A percentile compares a stretch with the other conserved stretches of the same genome.
Conservation (phyloP, 1,284 basidiomycete genomes). For the Pseudozyma hubeiensis region DNA sequence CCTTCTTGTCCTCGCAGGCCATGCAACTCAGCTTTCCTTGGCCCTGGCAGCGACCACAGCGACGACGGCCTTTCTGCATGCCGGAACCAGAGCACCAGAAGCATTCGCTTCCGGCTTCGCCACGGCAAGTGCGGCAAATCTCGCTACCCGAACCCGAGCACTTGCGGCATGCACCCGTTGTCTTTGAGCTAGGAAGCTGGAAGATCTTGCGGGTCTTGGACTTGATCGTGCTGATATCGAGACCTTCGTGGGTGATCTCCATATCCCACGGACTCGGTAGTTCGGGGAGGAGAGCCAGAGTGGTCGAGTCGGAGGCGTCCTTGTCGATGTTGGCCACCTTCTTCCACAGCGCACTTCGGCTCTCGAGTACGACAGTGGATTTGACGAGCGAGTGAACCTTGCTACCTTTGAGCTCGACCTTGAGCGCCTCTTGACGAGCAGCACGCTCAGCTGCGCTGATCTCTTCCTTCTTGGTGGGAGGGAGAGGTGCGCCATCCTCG, state of each 20-base stretch:
- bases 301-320: constrained; percentile 10
- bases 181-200: constrained; percentile 44
- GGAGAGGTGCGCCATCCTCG: constrained; percentile 45
- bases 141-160: constrained; percentile 47
- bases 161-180: constrained; percentile 38
- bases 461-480: constrained; percentile 54
- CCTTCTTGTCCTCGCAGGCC: constrained; percentile 47
- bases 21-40: constrained; percentile 47
- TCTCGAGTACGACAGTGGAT: constrained; percentile 51
- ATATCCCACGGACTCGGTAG: constrained; percentile 54
- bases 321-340: constrained; percentile 30
- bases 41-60: constrained; percentile 54
- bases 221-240: constrained; percentile 46
- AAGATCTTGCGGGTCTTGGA: constrained; percentile 55
- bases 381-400: constrained; percentile 53
- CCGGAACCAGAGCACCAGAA: constrained; percentile 58
- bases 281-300: constrained; percentile 44
- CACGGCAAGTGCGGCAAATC: constrained; percentile 47
- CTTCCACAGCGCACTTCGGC: constrained; percentile 45
- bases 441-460: constrained; percentile 41
- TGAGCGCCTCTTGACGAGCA: constrained; percentile 47
- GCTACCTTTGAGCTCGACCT: constrained; percentile 44
- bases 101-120: constrained; percentile 53
- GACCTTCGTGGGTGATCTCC: constrained; percentile 46
- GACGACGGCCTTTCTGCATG: constrained; percentile 48